phyloP scores from a whole-genome alignment of 2,329 filamentous ascomycete genomes.

The Diaporthe caulivora region DNA sequence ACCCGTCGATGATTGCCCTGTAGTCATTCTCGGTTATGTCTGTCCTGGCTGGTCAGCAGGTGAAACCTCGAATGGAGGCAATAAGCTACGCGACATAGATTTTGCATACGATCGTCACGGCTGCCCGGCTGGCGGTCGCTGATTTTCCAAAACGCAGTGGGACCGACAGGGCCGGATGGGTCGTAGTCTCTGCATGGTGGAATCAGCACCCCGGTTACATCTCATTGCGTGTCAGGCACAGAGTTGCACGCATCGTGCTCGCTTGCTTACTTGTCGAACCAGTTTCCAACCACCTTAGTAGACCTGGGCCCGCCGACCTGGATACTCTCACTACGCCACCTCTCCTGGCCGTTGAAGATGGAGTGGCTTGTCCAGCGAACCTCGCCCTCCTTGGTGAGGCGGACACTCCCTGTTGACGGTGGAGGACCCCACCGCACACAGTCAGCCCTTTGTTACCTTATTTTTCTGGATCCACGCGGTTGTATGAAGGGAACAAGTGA shows the following conservation, averaged over 20 bases:
- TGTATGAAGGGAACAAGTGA: not conserved
- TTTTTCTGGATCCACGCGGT: not conserved
- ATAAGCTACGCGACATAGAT: not conserved
- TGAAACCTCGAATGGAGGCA: constrained; percentile 12
- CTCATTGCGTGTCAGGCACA: too few species aligned
- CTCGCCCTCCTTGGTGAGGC: constrained; percentile 76
- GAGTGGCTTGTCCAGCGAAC: constrained; percentile 81
- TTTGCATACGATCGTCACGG: constrained; percentile 47
- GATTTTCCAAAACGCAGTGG: constrained; percentile 84
- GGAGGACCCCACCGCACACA: not conserved
- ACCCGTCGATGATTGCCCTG: constrained; percentile 41
- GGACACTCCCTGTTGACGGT: constrained; percentile 65
- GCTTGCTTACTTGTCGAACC: constrained; percentile 76
- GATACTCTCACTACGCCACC: constrained; percentile 82
- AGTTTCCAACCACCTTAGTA: constrained; percentile 77
- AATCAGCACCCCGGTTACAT: not conserved
- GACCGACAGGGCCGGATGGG: constrained; percentile 76
- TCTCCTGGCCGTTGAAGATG: constrained; percentile 72
- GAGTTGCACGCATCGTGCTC: not conserved
- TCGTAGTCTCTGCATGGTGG: constrained; percentile 69
- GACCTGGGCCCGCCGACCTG: constrained; percentile 78
- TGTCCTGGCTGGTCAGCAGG: constrained; percentile 32
- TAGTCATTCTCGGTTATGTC: constrained; percentile 41
- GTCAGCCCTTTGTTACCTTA: constrained; percentile 31
- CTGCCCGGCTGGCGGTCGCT: constrained; percentile 58